Evolutionary conservation across 2,329 filamentous ascomycete genomes (phyloP).

Genomic region (Xylaria sp.): DNA sequence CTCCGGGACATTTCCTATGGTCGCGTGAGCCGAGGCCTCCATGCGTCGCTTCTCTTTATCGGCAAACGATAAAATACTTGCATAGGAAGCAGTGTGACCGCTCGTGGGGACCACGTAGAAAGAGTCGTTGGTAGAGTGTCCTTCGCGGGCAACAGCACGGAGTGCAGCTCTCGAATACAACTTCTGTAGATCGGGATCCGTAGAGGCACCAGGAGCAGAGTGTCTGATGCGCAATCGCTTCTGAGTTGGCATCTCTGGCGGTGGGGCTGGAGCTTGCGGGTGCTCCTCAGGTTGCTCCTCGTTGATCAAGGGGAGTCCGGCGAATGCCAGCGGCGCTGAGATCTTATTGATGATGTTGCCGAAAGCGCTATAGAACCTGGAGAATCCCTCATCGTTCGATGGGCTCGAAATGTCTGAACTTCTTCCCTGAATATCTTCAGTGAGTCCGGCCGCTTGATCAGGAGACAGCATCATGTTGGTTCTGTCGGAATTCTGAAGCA

Average conservation of each 20-base stretch:
- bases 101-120: slow-evolving; percentile 95
- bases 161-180: slow-evolving; percentile 84
- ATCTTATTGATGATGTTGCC: slow-evolving; percentile 82
- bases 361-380: slow-evolving; percentile 87
- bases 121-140: slow-evolving; percentile 61
- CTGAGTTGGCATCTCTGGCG: slow-evolving; percentile 36
- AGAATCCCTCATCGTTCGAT: slow-evolving; percentile 69
- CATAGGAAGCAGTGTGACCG: slow-evolving; percentile 88
- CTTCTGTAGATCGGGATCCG: slow-evolving; percentile 71
- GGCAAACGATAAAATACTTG: slow-evolving; percentile 72
- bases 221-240: slow-evolving; percentile 36
- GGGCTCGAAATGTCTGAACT: slow-evolving; percentile 26
- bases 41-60: slow-evolving; percentile 61
- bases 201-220: slow-evolving; percentile 30
- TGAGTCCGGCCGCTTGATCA: slow-evolving; percentile 23
- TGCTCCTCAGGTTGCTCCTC: slow-evolving; percentile 44
- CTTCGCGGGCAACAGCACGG: slow-evolving; percentile 67
- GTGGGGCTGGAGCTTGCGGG: slow-evolving; percentile 27
- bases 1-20: slow-evolving; percentile 36
- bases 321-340: slow-evolving; percentile 86
- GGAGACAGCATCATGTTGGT: slow-evolving; percentile 49
- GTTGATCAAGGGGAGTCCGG: slow-evolving; percentile 71
- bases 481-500: slow-evolving; percentile 50
- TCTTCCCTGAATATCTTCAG: slow-evolving; percentile 25
- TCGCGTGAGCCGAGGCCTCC: slow-evolving; percentile 44